Evolutionary conservation across 139 green algal species (phyloP), one percentile per base, ranked within the genome.

Genomic region (Nannochloris sp.): DNA sequence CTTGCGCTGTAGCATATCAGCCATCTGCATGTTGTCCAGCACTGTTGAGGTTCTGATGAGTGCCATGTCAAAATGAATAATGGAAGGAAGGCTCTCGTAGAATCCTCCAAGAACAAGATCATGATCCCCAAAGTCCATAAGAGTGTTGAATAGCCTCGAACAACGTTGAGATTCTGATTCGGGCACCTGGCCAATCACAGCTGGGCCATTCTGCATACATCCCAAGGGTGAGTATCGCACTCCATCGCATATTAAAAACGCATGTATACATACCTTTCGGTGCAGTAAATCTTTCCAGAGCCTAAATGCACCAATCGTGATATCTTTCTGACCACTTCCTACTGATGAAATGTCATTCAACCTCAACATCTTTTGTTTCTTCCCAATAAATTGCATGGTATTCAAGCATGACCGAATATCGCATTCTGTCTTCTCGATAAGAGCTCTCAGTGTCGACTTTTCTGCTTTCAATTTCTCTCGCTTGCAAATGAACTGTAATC

Each of bases 371-470:
- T n/a, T 56, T 33, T 66, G 62, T n/a, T 59, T 61, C 29, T 59
- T 69, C 23, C 65, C 14, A 23, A 77, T 37, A 29, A 77, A 73
- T 79, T 98, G 92, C 61, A 99, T 80, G 13, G 89, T 92, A 79
- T 98, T 95, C 20, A 99, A 82, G 75, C 84, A 95, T 6, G 87
- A 65, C 12, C 93, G 78, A 44, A 97, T 83, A 79, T 99, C 93
- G 29, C 77, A 67, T 6, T 88, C 78, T 44, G 73, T 61, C 20
- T 71, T 59, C 25, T 85, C 73, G 14, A 51, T 71, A 45, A 93
- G 59, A 25, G 58, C 45, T 6, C 56, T 65, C 63, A 93, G 67
- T 16, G 83, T 84, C 43, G 75, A 69, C 40, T 63, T 68, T 31
- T 85, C 78, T 20, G 59, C 49, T 1, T 31, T 45, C 26, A 85